Evolutionary conservation across 1,284 basidiomycete genomes (phyloP), one percentile per base, ranked within the genome.

Genomic region (Caloboletus inedulis): DNA sequence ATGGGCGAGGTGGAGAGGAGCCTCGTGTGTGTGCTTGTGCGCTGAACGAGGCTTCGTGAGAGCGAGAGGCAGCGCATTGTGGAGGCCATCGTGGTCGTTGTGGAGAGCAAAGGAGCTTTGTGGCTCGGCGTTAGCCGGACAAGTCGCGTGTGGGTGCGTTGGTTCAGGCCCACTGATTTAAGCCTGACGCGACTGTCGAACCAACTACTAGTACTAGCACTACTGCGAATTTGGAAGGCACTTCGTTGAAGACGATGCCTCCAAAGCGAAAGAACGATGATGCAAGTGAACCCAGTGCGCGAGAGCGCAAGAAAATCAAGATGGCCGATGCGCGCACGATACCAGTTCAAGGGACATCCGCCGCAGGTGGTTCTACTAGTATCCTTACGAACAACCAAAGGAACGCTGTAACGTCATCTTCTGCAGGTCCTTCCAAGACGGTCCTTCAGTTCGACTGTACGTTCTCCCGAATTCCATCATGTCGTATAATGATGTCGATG

Each of bases 221-320:
- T 2, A 41, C 10, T n/a, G 23, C 47, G 33, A 6, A 10, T 25
- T 44, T n/a, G 23, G 8, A 35, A 16, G 30, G 19, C n/a, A 21
- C 34, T 18, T 27, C 7, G 34, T 18, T 18, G 16, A 42, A 16
- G 6, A 16, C 46, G 14, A 83, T 84, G 81, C 57, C 76, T 18
- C 72, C 72, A 21, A 86, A 85, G 65, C 77, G 82, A 57, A 78
- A 76, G 59, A 71, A 68, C 49, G 68, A 73, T n/a, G 66, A 69
- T 3, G 43, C 53, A 1, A 67, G 70, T 6, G 67, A 78, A 50
- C 61, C 69, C 31, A 76, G 72, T 18, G 75, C 77, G 29, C 75
- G 79, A 40, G 80, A 84, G 52, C 80, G 76, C 64, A 91, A 91
- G 74, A 89, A 85, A 63, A 73, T 78, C 52, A 88, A 83, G 64